Conservation (phyloP, 176 grass and related monocot species). For the Triticum monococcum region DNA sequence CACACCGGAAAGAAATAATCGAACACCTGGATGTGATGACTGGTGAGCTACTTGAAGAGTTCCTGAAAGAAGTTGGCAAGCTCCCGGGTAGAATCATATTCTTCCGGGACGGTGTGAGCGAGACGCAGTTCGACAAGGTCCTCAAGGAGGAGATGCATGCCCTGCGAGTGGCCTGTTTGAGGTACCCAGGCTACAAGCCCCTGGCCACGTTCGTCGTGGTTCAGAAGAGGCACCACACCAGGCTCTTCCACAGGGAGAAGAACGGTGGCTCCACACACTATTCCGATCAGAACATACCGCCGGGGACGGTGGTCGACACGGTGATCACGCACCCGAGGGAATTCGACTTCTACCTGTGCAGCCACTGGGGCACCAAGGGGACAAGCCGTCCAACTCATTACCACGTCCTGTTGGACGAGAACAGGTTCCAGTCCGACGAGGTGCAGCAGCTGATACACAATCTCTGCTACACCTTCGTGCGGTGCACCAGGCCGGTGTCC, state of each 20-base stretch:
- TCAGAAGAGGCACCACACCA: slow-evolving; percentile 93
- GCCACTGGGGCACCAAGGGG: slow-evolving; percentile 89
- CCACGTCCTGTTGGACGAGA: slow-evolving; percentile 81
- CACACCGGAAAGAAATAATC: slow-evolving; percentile 89
- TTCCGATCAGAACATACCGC: slow-evolving; percentile 74
- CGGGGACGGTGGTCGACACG: slow-evolving; percentile 81
- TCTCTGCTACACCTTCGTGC: slow-evolving; percentile 88
- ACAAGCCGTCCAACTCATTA: slow-evolving; percentile 89
- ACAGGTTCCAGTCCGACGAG: slow-evolving; percentile 74
- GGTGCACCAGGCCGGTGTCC: slow-evolving; percentile 85
- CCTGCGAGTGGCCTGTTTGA: slow-evolving; percentile 50
- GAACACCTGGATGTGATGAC: slow-evolving; percentile 71
- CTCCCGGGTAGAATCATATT: slow-evolving; percentile 81
- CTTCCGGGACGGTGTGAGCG: slow-evolving; percentile 90
- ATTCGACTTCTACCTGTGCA: slow-evolving; percentile 89
- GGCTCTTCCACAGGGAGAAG: slow-evolving; percentile 62
- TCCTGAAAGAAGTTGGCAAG: slow-evolving; percentile 52
- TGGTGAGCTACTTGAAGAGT: slow-evolving; percentile 74
- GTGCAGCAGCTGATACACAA: slow-evolving; percentile 80
- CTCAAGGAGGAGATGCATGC: slow-evolving; percentile 88
- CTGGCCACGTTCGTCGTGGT: slow-evolving; percentile 71
- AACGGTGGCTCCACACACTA: slow-evolving; percentile 31
- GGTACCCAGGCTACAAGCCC: slow-evolving; percentile 60
- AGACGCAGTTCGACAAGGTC: slow-evolving; percentile 88
- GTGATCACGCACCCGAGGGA: slow-evolving; percentile 93